Evolutionary conservation across 805 yeast genomes (phyloP), one percentile per base, ranked within the genome.

Genomic region (Yamadazyma takamatsuzukensis): DNA sequence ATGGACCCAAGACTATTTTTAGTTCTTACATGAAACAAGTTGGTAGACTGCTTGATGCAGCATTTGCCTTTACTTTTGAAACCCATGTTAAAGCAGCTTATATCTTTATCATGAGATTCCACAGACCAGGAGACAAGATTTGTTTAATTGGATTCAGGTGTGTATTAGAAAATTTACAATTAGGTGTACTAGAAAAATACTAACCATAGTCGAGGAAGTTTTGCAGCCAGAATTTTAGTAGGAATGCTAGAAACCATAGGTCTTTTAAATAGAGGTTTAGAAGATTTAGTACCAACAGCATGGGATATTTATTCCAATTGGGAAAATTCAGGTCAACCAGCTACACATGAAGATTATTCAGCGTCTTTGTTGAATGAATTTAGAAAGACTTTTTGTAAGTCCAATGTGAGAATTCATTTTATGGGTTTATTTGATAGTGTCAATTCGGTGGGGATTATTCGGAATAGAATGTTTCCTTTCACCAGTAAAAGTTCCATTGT

Each of bases 351-450:
- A 15, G 66, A 62, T 33, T 60, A 57, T 34, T 57, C 72, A 2
- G 59, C 64, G 3, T 62, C 76, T 1, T 54, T 75, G 22, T 68
- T 74, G 2, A 67, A 59, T 18, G 80, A 76, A 41, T 80, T 78
- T 49, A 70, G 64, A 39, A 60, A 56, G 29, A 74, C 80, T 0
- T 80, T 80, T 47, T 68, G 76, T 10, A 53, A 76, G 29, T 44
- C 59, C 4, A 52, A 57, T 4, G 70, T 76, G 3, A 47, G 45
- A 6, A 64, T 80, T 29, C 69, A 71, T 40, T 77, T 78, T 38
- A 72, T 80, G 68, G 87, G 87, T 0, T 52, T 80, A 13, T 80
- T 81, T 70, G 88, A 80, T 54, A 74, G 84, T 0, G 77, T 80
- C 13, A 78, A 77, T 47, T 78, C 85, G 1, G 78, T 79, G 14